These are phyloP conservation scores for Eremochloa ophiuroides DNA, from an alignment of 176 grass and related monocot genomes.

Conservation along the genomic window DNA sequence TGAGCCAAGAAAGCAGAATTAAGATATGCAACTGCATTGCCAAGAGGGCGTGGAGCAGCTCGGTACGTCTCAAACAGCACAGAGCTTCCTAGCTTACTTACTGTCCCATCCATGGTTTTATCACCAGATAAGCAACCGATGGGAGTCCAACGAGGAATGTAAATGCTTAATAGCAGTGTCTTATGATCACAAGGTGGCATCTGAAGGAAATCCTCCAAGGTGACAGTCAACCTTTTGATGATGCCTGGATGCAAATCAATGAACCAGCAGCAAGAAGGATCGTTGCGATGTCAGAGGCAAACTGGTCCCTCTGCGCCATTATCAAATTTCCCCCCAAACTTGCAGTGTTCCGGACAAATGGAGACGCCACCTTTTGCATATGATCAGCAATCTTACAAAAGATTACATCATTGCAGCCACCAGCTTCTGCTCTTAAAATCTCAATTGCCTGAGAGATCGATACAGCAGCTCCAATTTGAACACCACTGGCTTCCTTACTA, in stretches of 20 bases:
- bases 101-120: background rate
- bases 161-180: slow-evolving; percentile 64
- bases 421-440: slow-evolving; percentile 46
- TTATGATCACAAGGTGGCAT: slow-evolving; percentile 69
- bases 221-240: slow-evolving; percentile 43
- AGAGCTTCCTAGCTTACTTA: slow-evolving; percentile 4
- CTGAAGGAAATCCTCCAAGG: slow-evolving; percentile 64
- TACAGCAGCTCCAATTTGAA: slow-evolving; percentile 66
- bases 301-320: slow-evolving; percentile 74
- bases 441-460: slow-evolving; percentile 61
- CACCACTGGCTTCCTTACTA: slow-evolving; percentile 32
- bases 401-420: slow-evolving; percentile 21
- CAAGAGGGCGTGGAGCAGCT: slow-evolving; percentile 61
- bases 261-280: slow-evolving; percentile 80
- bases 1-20: slow-evolving; percentile 80
- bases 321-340: slow-evolving; percentile 88
- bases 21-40: slow-evolving; percentile 79
- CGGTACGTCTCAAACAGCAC: slow-evolving; percentile 83
- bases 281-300: slow-evolving; percentile 74
- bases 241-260: slow-evolving; percentile 44
- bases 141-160: slow-evolving; percentile 50
- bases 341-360: slow-evolving; percentile 77
- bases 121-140: background rate
- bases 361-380: slow-evolving; percentile 86
- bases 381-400: slow-evolving; percentile 86